These are phyloP conservation scores for Xylaria sp. DNA, from an alignment of 2,329 filamentous ascomycete genomes.

Conservation along the genomic window DNA sequence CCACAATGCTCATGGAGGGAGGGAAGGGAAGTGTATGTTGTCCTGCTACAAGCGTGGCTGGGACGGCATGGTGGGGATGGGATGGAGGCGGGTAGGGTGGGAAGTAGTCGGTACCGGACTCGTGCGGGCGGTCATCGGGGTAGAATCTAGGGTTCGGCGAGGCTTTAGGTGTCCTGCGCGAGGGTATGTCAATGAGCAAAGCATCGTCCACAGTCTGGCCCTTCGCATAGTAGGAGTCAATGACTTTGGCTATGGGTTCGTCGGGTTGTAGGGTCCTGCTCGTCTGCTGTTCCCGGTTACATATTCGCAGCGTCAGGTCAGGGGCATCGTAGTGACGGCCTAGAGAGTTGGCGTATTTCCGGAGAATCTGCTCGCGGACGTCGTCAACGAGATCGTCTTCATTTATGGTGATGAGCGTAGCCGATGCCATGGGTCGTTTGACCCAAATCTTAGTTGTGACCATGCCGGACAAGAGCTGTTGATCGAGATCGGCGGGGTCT, in stretches of 20 bases:
- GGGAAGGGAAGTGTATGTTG: conserved; percentile 50
- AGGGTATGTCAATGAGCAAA: conserved; percentile 86
- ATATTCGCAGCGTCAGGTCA: conserved; percentile 83
- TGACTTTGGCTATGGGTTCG: conserved; percentile 78
- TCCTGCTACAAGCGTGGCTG: conserved; percentile 42
- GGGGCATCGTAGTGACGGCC: conserved; percentile 90
- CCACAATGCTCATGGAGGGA: conserved; percentile 82
- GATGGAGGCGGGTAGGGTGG: conserved; percentile 47
- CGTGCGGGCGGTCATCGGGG: conserved; percentile 48
- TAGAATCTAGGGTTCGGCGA: conserved; percentile 67
- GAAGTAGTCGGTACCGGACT: conserved; percentile 51
- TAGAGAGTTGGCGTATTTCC: conserved; percentile 93
- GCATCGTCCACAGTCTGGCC: conserved; percentile 91
- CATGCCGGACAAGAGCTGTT: conserved; percentile 61
- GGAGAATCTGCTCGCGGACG: conserved; percentile 88
- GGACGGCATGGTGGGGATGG: conserved; percentile 44
- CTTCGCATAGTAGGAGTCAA: conserved; percentile 86
- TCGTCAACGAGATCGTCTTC: conserved; percentile 95
- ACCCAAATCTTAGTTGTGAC: conserved; percentile 91
- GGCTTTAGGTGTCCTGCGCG: conserved; percentile 78
- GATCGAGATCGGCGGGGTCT: conserved; percentile 48
- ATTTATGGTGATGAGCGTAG: conserved; percentile 84
- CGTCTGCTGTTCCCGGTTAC: conserved; percentile 71
- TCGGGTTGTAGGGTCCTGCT: conserved; percentile 85
- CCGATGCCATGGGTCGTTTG: conserved; percentile 83